Percentiles rank a stretch among this genome's conserved stretches.
phyloP scores from a whole-genome alignment of 116 monocot species.

The Iris pallida region DNA sequence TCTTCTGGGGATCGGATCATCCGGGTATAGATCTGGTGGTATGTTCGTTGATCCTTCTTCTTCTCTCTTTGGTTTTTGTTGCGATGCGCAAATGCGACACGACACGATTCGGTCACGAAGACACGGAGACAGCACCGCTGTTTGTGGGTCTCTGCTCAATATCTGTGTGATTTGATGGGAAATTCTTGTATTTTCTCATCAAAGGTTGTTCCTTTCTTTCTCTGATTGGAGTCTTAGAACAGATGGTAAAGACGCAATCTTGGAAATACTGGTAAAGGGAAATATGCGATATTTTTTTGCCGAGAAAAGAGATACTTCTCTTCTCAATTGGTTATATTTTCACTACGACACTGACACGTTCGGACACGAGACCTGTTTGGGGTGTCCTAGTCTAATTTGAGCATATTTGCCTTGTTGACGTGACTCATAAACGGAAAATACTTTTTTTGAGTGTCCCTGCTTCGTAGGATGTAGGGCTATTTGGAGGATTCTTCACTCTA shows the following conservation, averaged over 20 bases:
- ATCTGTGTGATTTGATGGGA: background rate
- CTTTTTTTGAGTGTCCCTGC: no score
- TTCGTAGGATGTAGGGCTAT: no score
- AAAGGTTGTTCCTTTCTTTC: background rate
- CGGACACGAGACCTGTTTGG: no score
- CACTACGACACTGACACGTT: no score
- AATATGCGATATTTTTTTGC: no score
- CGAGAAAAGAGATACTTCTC: no score
- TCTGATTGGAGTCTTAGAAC: background rate
- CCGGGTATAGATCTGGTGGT: slow-evolving; percentile 45
- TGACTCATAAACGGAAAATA: no score
- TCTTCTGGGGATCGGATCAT: slow-evolving; percentile 59
- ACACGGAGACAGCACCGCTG: background rate
- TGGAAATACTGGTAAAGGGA: background rate
- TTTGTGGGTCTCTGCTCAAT: background rate
- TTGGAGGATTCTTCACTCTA: no score
- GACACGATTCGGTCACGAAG: background rate
- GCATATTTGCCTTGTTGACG: no score
- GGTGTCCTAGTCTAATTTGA: no score
- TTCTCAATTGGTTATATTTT: no score
- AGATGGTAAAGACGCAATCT: background rate
- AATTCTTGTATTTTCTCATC: background rate
- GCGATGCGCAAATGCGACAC: background rate
- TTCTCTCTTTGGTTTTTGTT: background rate
- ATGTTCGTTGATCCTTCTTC: background rate